Evolutionary conservation across 257 asterid genomes (phyloP), one percentile per base, ranked within the genome.

Genomic region (Plantago ovata): DNA sequence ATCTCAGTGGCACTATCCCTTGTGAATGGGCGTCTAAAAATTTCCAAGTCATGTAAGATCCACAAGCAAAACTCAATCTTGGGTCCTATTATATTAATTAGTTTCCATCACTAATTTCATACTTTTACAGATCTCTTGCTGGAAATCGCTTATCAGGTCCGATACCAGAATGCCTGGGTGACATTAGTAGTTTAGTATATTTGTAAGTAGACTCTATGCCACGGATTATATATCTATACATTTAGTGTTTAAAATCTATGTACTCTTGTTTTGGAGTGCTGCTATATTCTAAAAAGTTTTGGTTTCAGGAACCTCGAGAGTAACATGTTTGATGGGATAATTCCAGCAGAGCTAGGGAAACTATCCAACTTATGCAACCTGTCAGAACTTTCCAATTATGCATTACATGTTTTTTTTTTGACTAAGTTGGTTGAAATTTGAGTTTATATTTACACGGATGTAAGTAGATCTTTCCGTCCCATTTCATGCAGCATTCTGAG

Each of bases 321-420:
- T 68, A 85, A 86, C 72, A 56, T 62, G 67, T 83, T 86, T 63
- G 56, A 58, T 42, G 94, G 86, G 58, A 64, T 71, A 0, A 43
- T 86, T 69, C 94, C 94, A 13, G 75, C 74, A 10, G 74, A 80
- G 75, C 71, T 86, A 0, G 87, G 87, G 74, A 81, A 75, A 15
- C 72, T 81, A 60, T 59, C 64, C 60, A 81, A 79, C 76, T 83
- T 83, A 67, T 67, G 24, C 60, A 62, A 16, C 47, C 84, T 83
- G 90, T 83, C 58, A 59, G 71, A 53, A 28, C 36, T 28, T 28
- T 28, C 52, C 36, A 28, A 28, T 8, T n/a, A n/a, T n/a, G n/a
- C 36, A 28, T 28, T 28, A 18, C 53, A 48, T 20, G 3, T 48
- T 9, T 9, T 48, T 48, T 9, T 9, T 48, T 28, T 28, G 36